Base-by-base conservation (phyloP, 2,329 filamentous ascomycete genomes). In the Zymoseptoria ardabiliae region DNA sequence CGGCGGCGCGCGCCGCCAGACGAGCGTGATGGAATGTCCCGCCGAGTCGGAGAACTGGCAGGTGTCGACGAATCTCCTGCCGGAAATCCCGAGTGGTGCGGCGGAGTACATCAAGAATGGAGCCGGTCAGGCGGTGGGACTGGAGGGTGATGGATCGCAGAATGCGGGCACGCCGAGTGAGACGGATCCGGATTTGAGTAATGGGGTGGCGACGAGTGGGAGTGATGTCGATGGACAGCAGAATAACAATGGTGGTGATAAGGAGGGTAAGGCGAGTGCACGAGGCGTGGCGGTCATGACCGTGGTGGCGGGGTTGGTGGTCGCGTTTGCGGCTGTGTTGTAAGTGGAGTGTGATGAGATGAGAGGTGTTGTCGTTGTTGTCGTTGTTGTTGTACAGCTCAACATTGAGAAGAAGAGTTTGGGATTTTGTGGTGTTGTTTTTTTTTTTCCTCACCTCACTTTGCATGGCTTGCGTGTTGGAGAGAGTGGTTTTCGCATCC, bases 71-170 rank as follows among this genome's bases (percentile, higher is more conserved):
- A 68, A 70, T 19, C 60, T 68, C 23, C 80, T 86, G 11, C 84
- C 84, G 23, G 78, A 80, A 53, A 81, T 85, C 59, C 84, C 84
- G 17, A 69, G 73, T 8, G 77, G 76, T 50, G 83, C 83, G 17
- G 70, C 76, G 71, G 78, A 82, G 68, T 85, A 78, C 75, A 77
- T 86, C 72, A 77, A 75, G 57, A 71, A 80, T 4, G 84, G 84
- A 66, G 82, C 83, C 53, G 84, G 84, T 54, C 73, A 73, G 28
- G 82, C 80, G 3, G 75, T 75, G 22, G 84, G 84, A 66, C 80
- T 86, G 58, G 63, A 60, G 13, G 82, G 78, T 57, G 69, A 73
- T 49, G 78, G 79, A 57, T 73, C 77, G 54, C 77, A 75, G 49
- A 80, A 76, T 64, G 77, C 81, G 23, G 73, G 76, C 55, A 74